A percentile compares a stretch with the other conserved stretches of the same genome.
Evolutionary conservation across 495 filamentous ascomycete species (phyloP).

Genomic region (Daldinia bambusicola): DNA sequence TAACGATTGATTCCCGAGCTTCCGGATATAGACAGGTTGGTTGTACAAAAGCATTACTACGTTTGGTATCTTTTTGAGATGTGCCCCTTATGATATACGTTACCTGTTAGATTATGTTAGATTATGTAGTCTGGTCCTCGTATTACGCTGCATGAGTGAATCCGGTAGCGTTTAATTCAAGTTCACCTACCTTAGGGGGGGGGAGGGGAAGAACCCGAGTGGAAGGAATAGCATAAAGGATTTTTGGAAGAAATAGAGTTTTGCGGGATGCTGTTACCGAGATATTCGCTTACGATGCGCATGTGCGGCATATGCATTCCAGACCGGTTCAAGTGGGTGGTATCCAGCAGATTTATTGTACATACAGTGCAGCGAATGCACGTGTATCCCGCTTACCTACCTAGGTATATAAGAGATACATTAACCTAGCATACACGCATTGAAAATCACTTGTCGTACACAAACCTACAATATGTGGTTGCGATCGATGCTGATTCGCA

Average conservation of each 20-base stretch:
- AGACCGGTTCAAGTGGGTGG: conserved; percentile 3
- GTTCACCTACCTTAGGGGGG: conserved; percentile 7
- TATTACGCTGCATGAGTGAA: conserved; percentile 29
- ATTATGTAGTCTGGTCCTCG: neutral
- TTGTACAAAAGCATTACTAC: conserved; percentile 31
- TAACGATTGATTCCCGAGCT: conserved; percentile 32
- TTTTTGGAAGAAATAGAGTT: conserved; percentile 9
- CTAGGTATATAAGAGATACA: too few relatives aligned
- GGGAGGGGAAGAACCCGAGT: neutral
- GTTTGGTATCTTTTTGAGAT: conserved; percentile 9
- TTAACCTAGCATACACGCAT: neutral
- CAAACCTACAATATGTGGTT: conserved; percentile 8
- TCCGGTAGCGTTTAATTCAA: conserved; percentile 17
- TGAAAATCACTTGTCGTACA: conserved; percentile 10
- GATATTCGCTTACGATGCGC: conserved; percentile 17
- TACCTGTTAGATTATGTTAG: neutral
- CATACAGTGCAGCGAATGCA: neutral
- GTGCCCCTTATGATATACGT: neutral
- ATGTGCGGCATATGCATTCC: conserved; percentile 32
- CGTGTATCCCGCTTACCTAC: neutral
- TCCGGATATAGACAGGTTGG: conserved; percentile 36
- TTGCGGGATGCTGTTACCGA: conserved; percentile 11
- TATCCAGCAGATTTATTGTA: conserved; percentile 18
- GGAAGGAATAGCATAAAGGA: conserved; percentile 4
- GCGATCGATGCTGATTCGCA: conserved; percentile 24